phyloP scores from a whole-genome alignment of 208 protist genomes.

The Trypanosoma theileri region DNA sequence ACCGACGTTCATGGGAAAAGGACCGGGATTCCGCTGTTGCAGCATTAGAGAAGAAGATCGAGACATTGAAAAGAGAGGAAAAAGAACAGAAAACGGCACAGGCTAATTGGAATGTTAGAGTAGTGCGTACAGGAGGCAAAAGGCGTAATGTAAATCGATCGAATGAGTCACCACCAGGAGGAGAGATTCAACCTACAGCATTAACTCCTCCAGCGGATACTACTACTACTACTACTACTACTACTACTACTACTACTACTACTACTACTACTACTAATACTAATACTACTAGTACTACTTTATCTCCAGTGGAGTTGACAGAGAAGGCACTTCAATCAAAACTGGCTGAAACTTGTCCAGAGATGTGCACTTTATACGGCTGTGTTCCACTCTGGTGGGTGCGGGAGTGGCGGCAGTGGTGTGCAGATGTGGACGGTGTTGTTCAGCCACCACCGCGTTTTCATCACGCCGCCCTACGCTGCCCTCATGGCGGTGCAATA shows the following conservation, averaged over 20 bases:
- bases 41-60: constrained; percentile 32
- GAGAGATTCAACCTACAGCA: neutral
- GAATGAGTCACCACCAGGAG: neutral
- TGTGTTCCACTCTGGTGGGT: constrained; percentile 86
- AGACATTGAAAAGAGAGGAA: constrained; percentile 26
- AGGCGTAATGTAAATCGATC: neutral
- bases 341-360: constrained; percentile 17
- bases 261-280: neutral
- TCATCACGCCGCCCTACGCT: constrained; percentile 41
- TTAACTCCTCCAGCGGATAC: neutral
- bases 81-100: constrained; percentile 40
- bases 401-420: constrained; percentile 54
- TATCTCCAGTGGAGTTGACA: constrained; percentile 28
- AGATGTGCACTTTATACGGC: constrained; percentile 42
- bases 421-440: constrained; percentile 22
- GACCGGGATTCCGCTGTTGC: constrained; percentile 29
- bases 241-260: neutral
- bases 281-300: no score
- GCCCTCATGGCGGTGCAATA: constrained; percentile 53
- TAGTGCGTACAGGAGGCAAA: neutral
- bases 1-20: constrained; percentile 46
- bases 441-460: constrained; percentile 30
- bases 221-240: no score
- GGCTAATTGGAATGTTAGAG: constrained; percentile 29
- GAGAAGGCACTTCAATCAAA: constrained; percentile 30